A percentile compares a stretch with the other conserved stretches of the same genome.
Conservation (phyloP, 2,329 filamentous ascomycete genomes). For the Xylariaceae sp. region DNA sequence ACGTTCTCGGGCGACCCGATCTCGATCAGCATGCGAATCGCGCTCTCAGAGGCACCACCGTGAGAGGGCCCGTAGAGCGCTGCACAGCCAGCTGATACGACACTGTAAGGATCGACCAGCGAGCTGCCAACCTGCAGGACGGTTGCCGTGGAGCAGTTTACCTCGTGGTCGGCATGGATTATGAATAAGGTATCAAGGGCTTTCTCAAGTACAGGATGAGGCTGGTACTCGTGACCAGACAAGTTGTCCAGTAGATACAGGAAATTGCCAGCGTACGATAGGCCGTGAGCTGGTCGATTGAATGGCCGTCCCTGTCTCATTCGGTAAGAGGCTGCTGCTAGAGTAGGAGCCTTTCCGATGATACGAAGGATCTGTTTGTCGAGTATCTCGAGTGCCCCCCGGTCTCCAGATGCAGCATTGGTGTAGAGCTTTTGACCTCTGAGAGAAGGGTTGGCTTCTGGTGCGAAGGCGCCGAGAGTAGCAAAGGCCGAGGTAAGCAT, state of each 20-base stretch:
- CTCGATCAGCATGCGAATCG: slow-evolving; percentile 56
- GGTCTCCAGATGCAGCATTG: slow-evolving; percentile 45
- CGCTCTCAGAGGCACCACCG: slow-evolving; percentile 61
- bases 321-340: slow-evolving; percentile 55
- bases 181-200: slow-evolving; percentile 58
- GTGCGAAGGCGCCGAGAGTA: slow-evolving; percentile 52
- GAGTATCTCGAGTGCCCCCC: slow-evolving; percentile 45
- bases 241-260: slow-evolving; percentile 57
- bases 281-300: slow-evolving; percentile 49
- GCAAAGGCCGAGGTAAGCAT: slow-evolving; percentile 55
- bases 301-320: slow-evolving; percentile 56
- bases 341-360: slow-evolving; percentile 53
- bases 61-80: slow-evolving; percentile 60
- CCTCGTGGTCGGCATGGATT: slow-evolving; percentile 61
- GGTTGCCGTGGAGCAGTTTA: slow-evolving; percentile 60
- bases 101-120: slow-evolving; percentile 57
- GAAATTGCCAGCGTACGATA: slow-evolving; percentile 59
- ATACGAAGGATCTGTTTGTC: slow-evolving; percentile 57
- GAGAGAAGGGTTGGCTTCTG: slow-evolving; percentile 54
- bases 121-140: slow-evolving; percentile 59
- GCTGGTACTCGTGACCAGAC: slow-evolving; percentile 48
- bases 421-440: slow-evolving; percentile 54
- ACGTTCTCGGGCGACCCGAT: slow-evolving; percentile 55
- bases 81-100: slow-evolving; percentile 55
- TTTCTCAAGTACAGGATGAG: slow-evolving; percentile 52